Base-by-base conservation (phyloP, 495 filamentous ascomycete genomes). In the Daldinia childiae region DNA sequence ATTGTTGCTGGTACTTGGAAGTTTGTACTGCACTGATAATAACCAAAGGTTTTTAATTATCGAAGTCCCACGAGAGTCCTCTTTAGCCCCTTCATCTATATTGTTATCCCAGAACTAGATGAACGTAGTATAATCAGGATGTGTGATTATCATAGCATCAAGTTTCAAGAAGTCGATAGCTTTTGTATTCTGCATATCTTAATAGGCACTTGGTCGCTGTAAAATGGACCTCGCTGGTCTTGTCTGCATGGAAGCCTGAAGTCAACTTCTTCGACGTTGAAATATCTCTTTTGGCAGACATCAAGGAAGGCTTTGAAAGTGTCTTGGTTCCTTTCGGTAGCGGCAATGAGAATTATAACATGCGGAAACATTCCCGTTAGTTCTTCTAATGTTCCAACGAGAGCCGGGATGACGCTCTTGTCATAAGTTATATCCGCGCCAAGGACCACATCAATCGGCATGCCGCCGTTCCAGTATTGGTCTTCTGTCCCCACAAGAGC, bases 361-460 rank as follows among this genome's bases (percentile, higher is more conserved):
- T 60, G 67, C 0, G 83, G 83, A 52, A 78, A 82, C 39, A 82
- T 60, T 0, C 36, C 71, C 2, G 79, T 68, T 0, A 87, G 56
- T 7, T 86, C 83, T 19, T 77, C 68, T 26, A 87, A 71, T 9
- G 85, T 86, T 0, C 76, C 79, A 2, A 85, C 75, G 52, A 87
- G 70, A 1, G 81, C 73, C 8, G 81, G 81, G 62, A 85, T 83
- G 36, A 78, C 74, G 41, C 75, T 77, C 54, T 62, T 76, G 69
- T 87, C 83, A 65, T 86, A 87, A 0, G 84, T 86, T 64, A 87
- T 73, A 58, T 87, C 85, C 9, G 85, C 84, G 4, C 84, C 85
- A 34, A 87, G 72, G 5, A 86, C 78, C 24, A 84, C 67, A 60
- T 87, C 82, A 30, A 86, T 76, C 14, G 72, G 70, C 9, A 72